A percentile compares a stretch with the other conserved stretches of the same genome.
Conservation (phyloP, 208 protist genomes). For the Leishmania aethiopica region DNA sequence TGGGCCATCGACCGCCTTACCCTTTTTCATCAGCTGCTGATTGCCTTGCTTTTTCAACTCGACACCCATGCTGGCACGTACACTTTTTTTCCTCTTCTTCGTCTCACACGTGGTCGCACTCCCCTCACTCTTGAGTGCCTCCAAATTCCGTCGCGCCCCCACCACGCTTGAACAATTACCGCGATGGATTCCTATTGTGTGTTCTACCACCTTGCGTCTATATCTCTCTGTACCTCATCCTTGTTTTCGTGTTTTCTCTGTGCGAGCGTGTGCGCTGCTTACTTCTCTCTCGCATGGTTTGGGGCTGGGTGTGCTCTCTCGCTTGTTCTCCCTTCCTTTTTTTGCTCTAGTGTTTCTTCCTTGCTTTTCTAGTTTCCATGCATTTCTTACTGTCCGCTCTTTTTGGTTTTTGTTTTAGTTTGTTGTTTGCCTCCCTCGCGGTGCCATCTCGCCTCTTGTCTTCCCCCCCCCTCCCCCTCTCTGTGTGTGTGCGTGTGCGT, state of each 20-base stretch:
- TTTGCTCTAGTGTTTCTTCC: neutral
- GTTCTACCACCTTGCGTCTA: neutral
- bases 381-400: neutral
- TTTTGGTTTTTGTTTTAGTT: neutral
- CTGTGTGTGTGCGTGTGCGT: neutral
- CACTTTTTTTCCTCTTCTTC: neutral
- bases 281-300: neutral
- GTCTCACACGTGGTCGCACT: neutral
- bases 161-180: neutral
- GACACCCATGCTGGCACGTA: neutral
- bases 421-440: neutral
- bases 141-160: neutral
- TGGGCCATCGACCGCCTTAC: neutral
- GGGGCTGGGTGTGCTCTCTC: neutral
- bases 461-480: neutral
- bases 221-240: neutral
- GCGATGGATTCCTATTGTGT: neutral
- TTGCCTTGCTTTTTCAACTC: neutral
- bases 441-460: neutral
- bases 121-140: neutral
- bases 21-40: neutral
- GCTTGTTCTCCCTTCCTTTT: slow-evolving; percentile 3
- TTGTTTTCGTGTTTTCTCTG: neutral
- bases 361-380: neutral
- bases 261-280: slow-evolving; percentile 1